These are phyloP conservation scores for Gaeumannomyces sp. DNA, from an alignment of 2,329 filamentous ascomycete genomes.

Conservation along the genomic window DNA sequence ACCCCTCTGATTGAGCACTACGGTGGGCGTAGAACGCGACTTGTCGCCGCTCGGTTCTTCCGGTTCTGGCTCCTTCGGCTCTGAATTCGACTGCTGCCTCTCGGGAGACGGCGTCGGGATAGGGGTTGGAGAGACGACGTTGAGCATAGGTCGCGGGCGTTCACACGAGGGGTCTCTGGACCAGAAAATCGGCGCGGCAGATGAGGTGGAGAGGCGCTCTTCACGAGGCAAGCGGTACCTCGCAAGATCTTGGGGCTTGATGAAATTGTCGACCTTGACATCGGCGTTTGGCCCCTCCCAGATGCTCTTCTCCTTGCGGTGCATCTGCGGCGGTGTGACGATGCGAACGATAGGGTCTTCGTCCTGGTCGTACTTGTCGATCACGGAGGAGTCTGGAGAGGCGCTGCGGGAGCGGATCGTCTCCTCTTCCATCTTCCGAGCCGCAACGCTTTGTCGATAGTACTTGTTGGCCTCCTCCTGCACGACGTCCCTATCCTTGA, in stretches of 20 bases:
- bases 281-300: conserved; percentile 59
- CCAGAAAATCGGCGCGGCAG: conserved; percentile 30
- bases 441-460: conserved; percentile 50
- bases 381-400: conserved; percentile 46
- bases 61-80: conserved; percentile 14
- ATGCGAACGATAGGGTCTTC: conserved; percentile 38
- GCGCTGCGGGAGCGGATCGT: conserved; percentile 46
- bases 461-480: conserved; percentile 52
- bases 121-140: conserved; percentile 56
- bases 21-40: conserved; percentile 16
- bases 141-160: conserved; percentile 51
- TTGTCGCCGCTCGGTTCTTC: conserved; percentile 8
- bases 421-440: conserved; percentile 47
- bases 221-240: conserved; percentile 27
- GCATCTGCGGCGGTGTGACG: conserved; percentile 49
- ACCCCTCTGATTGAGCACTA: conserved; percentile 25
- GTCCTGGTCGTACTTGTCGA: conserved; percentile 46
- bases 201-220: conserved; percentile 16
- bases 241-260: conserved; percentile 45
- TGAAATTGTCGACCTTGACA: conserved; percentile 53
- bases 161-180: conserved; percentile 48
- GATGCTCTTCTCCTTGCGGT: conserved; percentile 38
- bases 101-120: conserved; percentile 42
- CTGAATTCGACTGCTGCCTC: conserved; percentile 26
- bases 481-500: conserved; percentile 25